These are phyloP conservation scores for Fraxinus americana DNA, from an alignment of 257 asterid species.

Conservation along the genomic window DNA sequence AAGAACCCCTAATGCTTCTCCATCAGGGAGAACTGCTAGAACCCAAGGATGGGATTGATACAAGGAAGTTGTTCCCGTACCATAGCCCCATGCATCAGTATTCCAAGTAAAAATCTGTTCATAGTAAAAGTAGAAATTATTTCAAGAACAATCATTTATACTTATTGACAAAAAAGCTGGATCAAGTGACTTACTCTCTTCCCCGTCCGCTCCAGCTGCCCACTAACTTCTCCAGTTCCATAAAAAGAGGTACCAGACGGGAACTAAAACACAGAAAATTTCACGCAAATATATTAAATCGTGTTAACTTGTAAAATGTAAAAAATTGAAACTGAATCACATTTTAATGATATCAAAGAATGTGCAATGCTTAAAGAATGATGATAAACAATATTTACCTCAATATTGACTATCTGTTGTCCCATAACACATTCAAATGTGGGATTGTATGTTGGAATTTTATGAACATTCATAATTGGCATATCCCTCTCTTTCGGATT, in stretches of 20 bases:
- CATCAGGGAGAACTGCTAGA: slow-evolving; percentile 82
- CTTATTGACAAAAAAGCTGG: slow-evolving; percentile 1
- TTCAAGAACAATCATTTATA: neutral
- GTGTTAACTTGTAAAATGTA: neutral
- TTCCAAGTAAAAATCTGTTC: slow-evolving; percentile 88
- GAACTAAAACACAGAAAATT: slow-evolving; percentile 51
- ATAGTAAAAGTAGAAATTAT: slow-evolving; percentile 14
- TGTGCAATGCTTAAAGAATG: slow-evolving; percentile 6
- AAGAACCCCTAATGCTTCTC: slow-evolving; percentile 88
- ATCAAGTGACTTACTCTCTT: slow-evolving; percentile 64
- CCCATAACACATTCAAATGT: slow-evolving; percentile 62
- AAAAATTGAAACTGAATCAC: slow-evolving; percentile 6
- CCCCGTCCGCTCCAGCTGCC: slow-evolving; percentile 88
- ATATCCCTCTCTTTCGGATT: slow-evolving; percentile 69
- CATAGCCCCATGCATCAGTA: slow-evolving; percentile 95
- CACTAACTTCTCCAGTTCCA: slow-evolving; percentile 96
- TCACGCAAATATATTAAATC: slow-evolving; percentile 22
- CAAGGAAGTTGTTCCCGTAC: slow-evolving; percentile 86
- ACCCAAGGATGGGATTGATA: slow-evolving; percentile 99
- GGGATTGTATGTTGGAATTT: slow-evolving; percentile 63
- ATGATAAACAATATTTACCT: slow-evolving; percentile 47
- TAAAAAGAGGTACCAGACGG: slow-evolving; percentile 85
- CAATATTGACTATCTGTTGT: slow-evolving; percentile 65
- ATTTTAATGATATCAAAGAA: neutral
- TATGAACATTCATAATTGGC: slow-evolving; percentile 43